Conservation (phyloP, 2,329 filamentous ascomycete species). For the Fusarium chaquense region DNA sequence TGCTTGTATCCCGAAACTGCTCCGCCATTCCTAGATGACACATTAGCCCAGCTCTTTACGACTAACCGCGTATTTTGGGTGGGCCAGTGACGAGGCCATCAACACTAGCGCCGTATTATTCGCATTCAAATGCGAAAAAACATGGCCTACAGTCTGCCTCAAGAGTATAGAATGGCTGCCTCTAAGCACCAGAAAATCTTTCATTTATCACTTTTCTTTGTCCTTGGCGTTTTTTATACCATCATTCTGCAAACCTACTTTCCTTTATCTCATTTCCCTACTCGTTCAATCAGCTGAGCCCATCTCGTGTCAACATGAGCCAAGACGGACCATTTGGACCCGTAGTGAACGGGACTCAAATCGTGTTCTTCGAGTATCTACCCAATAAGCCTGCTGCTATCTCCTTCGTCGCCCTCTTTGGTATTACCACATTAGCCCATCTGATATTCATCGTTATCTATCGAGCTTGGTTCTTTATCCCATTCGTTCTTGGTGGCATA, state of each 20-base stretch:
- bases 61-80: slow-evolving; percentile 20
- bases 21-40: neutral
- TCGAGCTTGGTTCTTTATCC: slow-evolving; percentile 26
- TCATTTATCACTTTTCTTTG: neutral
- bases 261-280: rapidly evolving
- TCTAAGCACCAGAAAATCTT: rapidly evolving
- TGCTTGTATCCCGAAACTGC: too few relatives aligned
- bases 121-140: slow-evolving; percentile 28
- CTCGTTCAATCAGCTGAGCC: too few relatives aligned
- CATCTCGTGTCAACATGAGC: slow-evolving; percentile 1
- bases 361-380: slow-evolving; percentile 20
- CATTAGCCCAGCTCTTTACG: neutral
- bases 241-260: rapidly evolving
- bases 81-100: neutral
- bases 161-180: neutral
- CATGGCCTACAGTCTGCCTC: neutral
- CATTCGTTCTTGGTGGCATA: slow-evolving; percentile 21
- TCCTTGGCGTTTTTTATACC: rapidly evolving
- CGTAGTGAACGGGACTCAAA: slow-evolving; percentile 16
- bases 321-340: slow-evolving; percentile 12
- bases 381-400: slow-evolving; percentile 9
- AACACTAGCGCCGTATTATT: slow-evolving; percentile 4
- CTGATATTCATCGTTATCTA: neutral
- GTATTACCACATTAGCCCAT: neutral
- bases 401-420: slow-evolving; percentile 9